Conservation (phyloP, 768 basidiomycete genomes). For the Kwoniella dendrophila region DNA sequence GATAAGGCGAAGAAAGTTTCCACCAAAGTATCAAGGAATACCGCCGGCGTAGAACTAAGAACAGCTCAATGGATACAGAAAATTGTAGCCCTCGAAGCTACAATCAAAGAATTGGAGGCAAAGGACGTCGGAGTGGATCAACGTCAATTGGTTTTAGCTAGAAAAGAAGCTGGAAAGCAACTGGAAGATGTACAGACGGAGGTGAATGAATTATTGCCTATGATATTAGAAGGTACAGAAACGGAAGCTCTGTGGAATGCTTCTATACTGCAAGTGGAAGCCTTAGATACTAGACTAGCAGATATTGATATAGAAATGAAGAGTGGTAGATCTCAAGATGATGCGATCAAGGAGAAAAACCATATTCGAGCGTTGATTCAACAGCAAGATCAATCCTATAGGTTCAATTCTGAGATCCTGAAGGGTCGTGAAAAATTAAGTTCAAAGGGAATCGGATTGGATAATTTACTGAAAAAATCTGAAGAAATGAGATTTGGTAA, state of each 20-base stretch:
- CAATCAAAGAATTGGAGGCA: conserved; percentile 73
- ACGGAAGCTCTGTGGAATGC: conserved; percentile 34
- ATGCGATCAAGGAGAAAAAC: conserved; percentile 27
- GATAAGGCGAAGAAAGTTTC: conserved; percentile 98
- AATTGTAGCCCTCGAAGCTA: conserved; percentile 81
- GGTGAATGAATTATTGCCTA: conserved; percentile 25
- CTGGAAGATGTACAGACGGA: conserved; percentile 27
- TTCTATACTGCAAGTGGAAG: conserved; percentile 31
- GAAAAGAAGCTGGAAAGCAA: conserved; percentile 19
- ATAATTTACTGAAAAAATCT: conserved; percentile 28
- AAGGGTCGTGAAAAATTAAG: conserved; percentile 20
- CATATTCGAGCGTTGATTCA: conserved; percentile 26
- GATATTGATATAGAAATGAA: conserved; percentile 32
- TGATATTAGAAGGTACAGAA: conserved; percentile 31
- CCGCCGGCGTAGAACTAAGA: conserved; percentile 90
- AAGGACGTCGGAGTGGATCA: conserved; percentile 31
- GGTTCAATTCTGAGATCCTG: conserved; percentile 30
- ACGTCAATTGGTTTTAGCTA: conserved; percentile 19
- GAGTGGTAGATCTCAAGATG: conserved; percentile 15
- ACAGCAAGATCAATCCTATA: conserved; percentile 33
- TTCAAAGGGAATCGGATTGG: conserved; percentile 29
- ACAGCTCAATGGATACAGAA: conserved; percentile 92
- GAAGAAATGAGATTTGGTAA: conserved; percentile 36
- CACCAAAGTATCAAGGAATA: conserved; percentile 92
- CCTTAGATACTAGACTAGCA: conserved; percentile 24